Conservation (phyloP, 768 basidiomycete genomes). For the Panaeolus papilionaceus region DNA sequence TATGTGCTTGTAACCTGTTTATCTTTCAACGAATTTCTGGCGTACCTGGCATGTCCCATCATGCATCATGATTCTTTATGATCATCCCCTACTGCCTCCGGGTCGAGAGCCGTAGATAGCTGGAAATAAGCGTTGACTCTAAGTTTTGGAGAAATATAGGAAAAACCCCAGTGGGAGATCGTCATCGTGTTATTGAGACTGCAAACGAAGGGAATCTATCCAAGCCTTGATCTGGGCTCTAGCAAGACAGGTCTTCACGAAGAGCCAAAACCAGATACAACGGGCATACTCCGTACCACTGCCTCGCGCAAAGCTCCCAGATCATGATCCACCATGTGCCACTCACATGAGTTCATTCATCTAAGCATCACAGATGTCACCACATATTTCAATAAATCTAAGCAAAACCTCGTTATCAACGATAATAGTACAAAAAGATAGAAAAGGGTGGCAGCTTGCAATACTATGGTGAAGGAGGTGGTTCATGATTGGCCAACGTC, state of each 20-base stretch:
- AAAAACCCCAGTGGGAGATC: background rate
- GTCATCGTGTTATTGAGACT: background rate
- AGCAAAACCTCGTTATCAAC: background rate
- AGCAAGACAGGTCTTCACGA: no score
- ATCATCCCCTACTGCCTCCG: background rate
- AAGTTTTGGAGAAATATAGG: background rate
- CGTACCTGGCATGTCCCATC: no score
- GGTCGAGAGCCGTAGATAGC: background rate
- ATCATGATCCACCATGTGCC: background rate
- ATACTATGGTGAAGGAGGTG: slow-evolving; percentile 1
- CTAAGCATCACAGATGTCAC: background rate
- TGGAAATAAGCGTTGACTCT: background rate
- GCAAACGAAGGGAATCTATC: no score
- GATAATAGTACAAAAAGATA: slow-evolving; percentile 3
- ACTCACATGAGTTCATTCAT: slow-evolving; percentile 2
- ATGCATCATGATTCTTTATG: background rate
- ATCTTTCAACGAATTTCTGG: no score
- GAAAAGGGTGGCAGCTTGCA: background rate
- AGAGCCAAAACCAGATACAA: no score
- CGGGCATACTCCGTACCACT: no score
- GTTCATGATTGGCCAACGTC: slow-evolving; percentile 25
- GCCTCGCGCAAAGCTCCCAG: background rate
- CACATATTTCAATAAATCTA: background rate
- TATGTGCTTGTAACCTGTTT: no score
- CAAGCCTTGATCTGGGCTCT: no score